Conservation (phyloP, 2,329 filamentous ascomycete genomes). For the Penicillium sp. region DNA sequence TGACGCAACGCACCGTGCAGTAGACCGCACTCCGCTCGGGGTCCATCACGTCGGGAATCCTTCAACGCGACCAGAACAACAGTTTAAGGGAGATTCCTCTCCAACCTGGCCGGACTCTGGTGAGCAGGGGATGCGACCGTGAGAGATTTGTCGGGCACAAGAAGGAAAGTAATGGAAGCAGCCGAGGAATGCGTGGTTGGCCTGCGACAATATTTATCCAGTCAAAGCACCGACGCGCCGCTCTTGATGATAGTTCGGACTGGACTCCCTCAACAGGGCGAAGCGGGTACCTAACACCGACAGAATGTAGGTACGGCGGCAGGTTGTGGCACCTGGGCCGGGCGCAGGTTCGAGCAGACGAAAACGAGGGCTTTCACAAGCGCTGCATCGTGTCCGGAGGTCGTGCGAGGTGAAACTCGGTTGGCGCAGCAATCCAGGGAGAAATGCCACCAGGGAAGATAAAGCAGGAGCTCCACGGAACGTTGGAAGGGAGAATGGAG, state of each 20-base stretch:
- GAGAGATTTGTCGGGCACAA: neutral
- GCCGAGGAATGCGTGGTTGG: constrained; percentile 2
- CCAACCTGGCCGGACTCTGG: too few species aligned
- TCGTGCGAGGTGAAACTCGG: constrained; percentile 13
- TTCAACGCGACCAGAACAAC: constrained; percentile 1
- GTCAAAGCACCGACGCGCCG: neutral
- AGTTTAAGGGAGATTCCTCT: neutral
- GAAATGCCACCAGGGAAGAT: neutral
- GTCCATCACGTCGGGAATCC: constrained; percentile 36
- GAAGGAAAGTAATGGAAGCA: constrained; percentile 1
- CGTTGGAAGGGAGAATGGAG: too few species aligned
- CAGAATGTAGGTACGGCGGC: too few species aligned
- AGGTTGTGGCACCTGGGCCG: constrained; percentile 25
- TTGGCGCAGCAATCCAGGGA: constrained; percentile 10
- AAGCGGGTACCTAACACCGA: too few species aligned
- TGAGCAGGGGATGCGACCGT: too few species aligned
- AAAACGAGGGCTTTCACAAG: constrained; percentile 20
- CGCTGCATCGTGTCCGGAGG: constrained; percentile 13
- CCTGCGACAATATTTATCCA: constrained; percentile 14
- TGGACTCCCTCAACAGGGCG: constrained; percentile 8
- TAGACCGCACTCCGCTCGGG: constrained; percentile 58
- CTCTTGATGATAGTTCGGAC: constrained; percentile 15
- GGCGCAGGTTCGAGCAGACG: constrained; percentile 21
- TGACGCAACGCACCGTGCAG: constrained; percentile 57
- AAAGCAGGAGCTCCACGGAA: too few species aligned